A percentile compares a stretch with the other conserved stretches of the same genome.
Conservation (phyloP, 306 rosid genomes). For the Oxytropis ochrocephala region DNA sequence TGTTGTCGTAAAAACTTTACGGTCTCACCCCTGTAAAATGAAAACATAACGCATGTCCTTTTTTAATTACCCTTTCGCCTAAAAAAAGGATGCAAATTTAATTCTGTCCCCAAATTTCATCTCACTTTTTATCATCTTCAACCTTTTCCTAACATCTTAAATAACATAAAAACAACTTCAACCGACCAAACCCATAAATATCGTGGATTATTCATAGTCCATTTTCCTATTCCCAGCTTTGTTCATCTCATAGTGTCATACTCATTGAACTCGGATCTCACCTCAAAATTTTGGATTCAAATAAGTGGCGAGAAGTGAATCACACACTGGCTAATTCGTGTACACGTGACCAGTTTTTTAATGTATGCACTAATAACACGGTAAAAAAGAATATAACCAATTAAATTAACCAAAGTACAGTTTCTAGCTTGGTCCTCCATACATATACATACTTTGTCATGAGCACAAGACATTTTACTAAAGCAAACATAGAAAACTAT, state of each 20-base stretch:
- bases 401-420: too few species aligned
- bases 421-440: not conserved
- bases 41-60: not conserved
- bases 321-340: too few species aligned
- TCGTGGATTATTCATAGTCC: not conserved
- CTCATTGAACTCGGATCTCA: too few species aligned
- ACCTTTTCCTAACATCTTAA: not conserved
- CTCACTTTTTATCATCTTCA: not conserved
- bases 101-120: not conserved
- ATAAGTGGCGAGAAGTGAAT: too few species aligned
- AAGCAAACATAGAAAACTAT: constrained; percentile 12
- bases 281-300: too few species aligned
- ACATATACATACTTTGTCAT: not conserved
- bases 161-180: not conserved
- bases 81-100: not conserved
- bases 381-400: too few species aligned
- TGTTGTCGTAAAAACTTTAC: not conserved
- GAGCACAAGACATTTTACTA: not conserved
- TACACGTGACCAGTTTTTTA: too few species aligned
- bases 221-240: not conserved
- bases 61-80: not conserved
- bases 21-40: not conserved
- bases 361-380: too few species aligned
- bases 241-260: not conserved
- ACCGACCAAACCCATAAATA: not conserved